Evolutionary conservation across 2,329 filamentous ascomycete species (phyloP), one percentile per base, ranked within the genome.

Genomic region (Apiospora rasikravindrae): DNA sequence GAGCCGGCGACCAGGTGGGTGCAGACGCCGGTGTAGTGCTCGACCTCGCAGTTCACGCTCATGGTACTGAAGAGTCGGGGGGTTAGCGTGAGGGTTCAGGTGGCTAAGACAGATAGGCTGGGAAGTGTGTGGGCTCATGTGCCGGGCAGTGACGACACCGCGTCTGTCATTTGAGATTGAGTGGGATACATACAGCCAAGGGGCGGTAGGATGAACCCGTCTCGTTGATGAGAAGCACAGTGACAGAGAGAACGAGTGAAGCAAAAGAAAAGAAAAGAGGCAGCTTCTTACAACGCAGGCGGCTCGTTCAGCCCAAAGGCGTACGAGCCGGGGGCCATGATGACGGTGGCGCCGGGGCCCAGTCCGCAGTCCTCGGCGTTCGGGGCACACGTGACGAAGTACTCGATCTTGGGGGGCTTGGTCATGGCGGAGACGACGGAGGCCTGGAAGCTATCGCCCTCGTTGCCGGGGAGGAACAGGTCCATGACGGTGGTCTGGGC

Each of bases 291-390:
- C 71, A 72, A 72, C n/a, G 33, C 40, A 19, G 71, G 61, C n/a
- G 47, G 29, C 1, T 69, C 19, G 19, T 61, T 44, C 11, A 72
- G 6, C 19, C 40, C 69, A 2, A 72, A 26, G 7, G 45, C 69
- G 26, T 72, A 72, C 13, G 71, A 69, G 26, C 57, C 69, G 40
- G 71, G 51, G 24, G 51, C 69, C 71, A 72, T 72, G 47, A 47
- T 71, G 61, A 72, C 71, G 49, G 24, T 71, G 49, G 66, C 71
- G 16, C 71, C 69, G 47, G 71, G 49, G 1, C 69, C 71, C 49
- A 42, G 33, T 1, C 71, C 71, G 33, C 71, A 72, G 42, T 71
- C 69, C n/a, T 53, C 14, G 19, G 33, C 42, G 47, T 72, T 72
- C 71, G 45, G 19, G 40, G 69, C 61, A 66, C 71, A 72, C 49